Percentiles rank a stretch among this genome's conserved stretches.
Evolutionary conservation across 768 basidiomycete species (phyloP).

Genomic region (Harrya chromipes): DNA sequence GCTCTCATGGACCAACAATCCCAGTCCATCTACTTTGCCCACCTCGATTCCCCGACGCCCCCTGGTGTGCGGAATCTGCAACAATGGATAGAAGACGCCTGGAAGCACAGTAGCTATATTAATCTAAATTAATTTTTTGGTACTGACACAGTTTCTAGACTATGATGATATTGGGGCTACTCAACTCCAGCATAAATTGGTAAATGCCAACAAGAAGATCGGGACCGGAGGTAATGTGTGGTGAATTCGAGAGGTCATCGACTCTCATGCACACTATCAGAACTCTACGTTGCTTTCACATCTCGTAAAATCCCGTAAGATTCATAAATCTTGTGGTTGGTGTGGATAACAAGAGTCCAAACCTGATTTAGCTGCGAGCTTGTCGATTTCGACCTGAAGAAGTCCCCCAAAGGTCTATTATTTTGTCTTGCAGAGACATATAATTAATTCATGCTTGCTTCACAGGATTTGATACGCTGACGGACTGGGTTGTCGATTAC

Average conservation of each 20-base stretch:
- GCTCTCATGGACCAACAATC: slow-evolving; percentile 63
- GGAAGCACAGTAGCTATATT: slow-evolving; percentile 54
- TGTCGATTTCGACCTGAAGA: slow-evolving; percentile 59
- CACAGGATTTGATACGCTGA: slow-evolving; percentile 46
- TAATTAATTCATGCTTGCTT: background rate
- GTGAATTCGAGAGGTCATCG: background rate
- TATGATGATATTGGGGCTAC: slow-evolving; percentile 70
- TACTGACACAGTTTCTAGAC: slow-evolving; percentile 37
- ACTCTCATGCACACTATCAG: slow-evolving; percentile 34
- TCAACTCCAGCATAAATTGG: slow-evolving; percentile 50
- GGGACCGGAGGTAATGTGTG: slow-evolving; percentile 64
- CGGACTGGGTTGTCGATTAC: slow-evolving; percentile 74
- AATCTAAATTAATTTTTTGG: background rate
- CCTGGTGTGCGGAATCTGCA: slow-evolving; percentile 79
- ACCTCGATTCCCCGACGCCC: slow-evolving; percentile 52
- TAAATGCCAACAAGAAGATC: slow-evolving; percentile 70
- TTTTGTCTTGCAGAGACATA: background rate
- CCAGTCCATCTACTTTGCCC: slow-evolving; percentile 59
- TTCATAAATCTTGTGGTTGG: background rate
- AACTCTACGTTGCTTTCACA: slow-evolving; percentile 76
- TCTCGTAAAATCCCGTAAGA: slow-evolving; percentile 81
- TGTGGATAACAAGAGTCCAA: background rate
- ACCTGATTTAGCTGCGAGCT: slow-evolving; percentile 46
- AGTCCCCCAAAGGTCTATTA: slow-evolving; percentile 42
- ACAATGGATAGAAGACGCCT: slow-evolving; percentile 76